These are phyloP conservation scores for Trichoderma sp. DNA, from an alignment of 2,329 filamentous ascomycete genomes.

Conservation along the genomic window DNA sequence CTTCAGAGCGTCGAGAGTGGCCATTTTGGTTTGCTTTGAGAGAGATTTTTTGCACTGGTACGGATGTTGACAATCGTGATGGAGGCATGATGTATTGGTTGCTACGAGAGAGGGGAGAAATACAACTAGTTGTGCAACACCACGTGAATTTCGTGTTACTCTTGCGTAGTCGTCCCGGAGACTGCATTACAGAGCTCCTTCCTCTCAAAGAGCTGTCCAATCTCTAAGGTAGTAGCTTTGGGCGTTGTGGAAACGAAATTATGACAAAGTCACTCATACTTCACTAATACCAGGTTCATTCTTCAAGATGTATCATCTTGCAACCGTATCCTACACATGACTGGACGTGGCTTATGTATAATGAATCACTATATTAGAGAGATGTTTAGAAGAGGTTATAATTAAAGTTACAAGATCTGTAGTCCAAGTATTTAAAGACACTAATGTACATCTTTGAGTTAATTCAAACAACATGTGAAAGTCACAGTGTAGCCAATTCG, in stretches of 20 bases:
- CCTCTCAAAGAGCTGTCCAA: background rate
- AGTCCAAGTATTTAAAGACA: background rate
- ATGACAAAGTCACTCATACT: too few relatives aligned
- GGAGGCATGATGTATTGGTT: background rate
- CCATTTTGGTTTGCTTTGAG: background rate
- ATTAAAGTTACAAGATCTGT: background rate
- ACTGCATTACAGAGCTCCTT: background rate
- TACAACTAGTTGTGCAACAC: background rate
- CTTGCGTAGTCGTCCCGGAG: background rate
- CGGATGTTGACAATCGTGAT: constrained; percentile 25
- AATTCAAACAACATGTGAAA: background rate
- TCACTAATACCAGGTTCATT: background rate
- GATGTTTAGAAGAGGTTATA: background rate
- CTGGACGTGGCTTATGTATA: too few relatives aligned
- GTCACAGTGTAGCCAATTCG: background rate
- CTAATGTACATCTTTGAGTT: background rate
- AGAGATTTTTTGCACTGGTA: background rate
- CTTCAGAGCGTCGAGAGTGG: constrained; percentile 10
- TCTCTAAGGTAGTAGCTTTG: too few relatives aligned
- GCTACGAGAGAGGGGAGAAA: background rate
- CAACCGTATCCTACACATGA: background rate
- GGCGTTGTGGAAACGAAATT: too few relatives aligned
- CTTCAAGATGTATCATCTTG: too few relatives aligned
- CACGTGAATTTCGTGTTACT: background rate
- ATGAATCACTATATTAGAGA: too few relatives aligned